A percentile compares a stretch with the other conserved stretches of the same genome.
phyloP scores from a whole-genome alignment of 257 asterid species.

The Nicotiana knightiana region DNA sequence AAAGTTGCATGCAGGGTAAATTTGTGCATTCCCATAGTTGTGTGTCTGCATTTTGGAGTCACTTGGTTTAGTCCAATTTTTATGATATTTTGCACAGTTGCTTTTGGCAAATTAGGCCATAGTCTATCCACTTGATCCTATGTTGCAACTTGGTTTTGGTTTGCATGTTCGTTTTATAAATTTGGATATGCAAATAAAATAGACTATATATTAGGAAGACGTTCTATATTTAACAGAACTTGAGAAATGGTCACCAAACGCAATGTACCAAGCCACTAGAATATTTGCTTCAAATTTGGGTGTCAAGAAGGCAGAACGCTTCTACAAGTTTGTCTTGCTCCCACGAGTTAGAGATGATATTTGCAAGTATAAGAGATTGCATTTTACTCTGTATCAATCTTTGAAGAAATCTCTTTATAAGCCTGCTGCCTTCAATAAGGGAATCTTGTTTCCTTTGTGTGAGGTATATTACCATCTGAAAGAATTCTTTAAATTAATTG shows the following conservation, averaged over 20 bases:
- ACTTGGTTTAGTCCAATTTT: too few species aligned
- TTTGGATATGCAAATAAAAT: too few species aligned
- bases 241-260: constrained; percentile 90
- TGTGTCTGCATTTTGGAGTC: too few species aligned
- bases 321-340: constrained; percentile 75
- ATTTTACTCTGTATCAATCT: constrained; percentile 78
- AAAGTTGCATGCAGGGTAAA: too few species aligned
- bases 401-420: constrained; percentile 73
- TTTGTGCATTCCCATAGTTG: too few species aligned
- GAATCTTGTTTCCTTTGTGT: constrained; percentile 70
- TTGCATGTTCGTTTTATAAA: too few species aligned
- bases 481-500: not conserved
- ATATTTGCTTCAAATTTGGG: constrained; percentile 87
- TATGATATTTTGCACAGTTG: too few species aligned
- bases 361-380: constrained; percentile 71
- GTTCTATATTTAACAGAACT: constrained; percentile 79
- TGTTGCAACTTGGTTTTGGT: too few species aligned
- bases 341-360: constrained; percentile 95
- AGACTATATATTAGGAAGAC: constrained; percentile 55
- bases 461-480: constrained; percentile 42
- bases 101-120: too few species aligned
- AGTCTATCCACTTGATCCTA: too few species aligned
- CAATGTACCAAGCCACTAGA: constrained; percentile 88
- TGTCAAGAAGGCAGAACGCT: constrained; percentile 73
- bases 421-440: constrained; percentile 94